These are phyloP conservation scores for Blumeria graminis DNA, from an alignment of 2,329 filamentous ascomycete genomes.

Conservation along the genomic window DNA sequence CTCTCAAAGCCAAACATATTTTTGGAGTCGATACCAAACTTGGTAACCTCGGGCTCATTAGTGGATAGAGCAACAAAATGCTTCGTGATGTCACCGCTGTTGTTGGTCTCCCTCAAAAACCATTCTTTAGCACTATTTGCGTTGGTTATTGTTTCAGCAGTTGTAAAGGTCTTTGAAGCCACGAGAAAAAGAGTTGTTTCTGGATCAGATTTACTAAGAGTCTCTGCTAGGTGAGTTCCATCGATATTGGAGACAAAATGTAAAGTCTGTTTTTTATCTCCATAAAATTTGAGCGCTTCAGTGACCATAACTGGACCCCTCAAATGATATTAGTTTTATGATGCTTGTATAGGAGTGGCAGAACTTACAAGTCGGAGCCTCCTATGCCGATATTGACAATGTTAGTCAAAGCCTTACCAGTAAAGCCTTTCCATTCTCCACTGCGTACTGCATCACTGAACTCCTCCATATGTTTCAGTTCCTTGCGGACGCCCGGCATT, in stretches of 20 bases:
- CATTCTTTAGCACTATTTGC: constrained; percentile 91
- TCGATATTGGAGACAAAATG: constrained; percentile 99
- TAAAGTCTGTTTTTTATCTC: constrained; percentile 60
- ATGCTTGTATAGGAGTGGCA: not conserved
- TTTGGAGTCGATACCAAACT: constrained; percentile 95
- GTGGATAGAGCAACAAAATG: constrained; percentile 97
- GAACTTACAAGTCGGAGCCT: constrained; percentile 79
- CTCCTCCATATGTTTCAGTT: constrained; percentile 93
- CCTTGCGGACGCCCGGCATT: constrained; percentile 74
- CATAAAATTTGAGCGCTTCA: constrained; percentile 89
- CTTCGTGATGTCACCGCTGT: constrained; percentile 80
- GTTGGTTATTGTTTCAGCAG: constrained; percentile 89
- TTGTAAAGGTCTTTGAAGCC: constrained; percentile 98
- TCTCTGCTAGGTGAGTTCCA: constrained; percentile 91
- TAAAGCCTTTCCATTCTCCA: constrained; percentile 91
- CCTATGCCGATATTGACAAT: constrained; percentile 97
- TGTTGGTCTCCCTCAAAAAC: constrained; percentile 64
- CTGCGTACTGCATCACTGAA: constrained; percentile 88
- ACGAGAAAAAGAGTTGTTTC: constrained; percentile 98
- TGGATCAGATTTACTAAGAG: constrained; percentile 65
- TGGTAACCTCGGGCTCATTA: constrained; percentile 83
- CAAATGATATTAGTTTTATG: constrained; percentile 2
- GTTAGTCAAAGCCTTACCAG: constrained; percentile 88
- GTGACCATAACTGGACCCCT: constrained; percentile 98
- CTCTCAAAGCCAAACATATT: constrained; percentile 99